phyloP scores from a whole-genome alignment of 345 rosid genomes.

The Citrus trifoliata region DNA sequence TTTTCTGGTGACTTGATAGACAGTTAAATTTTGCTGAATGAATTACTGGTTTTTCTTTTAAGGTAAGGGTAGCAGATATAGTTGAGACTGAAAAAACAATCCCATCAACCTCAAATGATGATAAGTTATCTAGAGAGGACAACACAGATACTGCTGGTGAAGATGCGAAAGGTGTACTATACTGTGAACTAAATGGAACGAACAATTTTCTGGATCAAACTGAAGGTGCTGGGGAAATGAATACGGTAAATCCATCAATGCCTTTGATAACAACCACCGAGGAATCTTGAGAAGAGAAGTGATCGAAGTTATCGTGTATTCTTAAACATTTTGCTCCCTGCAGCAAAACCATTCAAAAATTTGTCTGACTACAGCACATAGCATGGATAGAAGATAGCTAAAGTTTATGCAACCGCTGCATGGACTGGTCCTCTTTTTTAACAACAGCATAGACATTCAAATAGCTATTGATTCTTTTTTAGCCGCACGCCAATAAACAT shows the following conservation, averaged over 20 bases:
- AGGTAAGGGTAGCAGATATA: slow-evolving; percentile 42
- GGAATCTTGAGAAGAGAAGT: neutral
- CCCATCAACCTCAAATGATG: slow-evolving; percentile 17
- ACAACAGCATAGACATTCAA: neutral
- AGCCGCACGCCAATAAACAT: neutral
- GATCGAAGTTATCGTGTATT: neutral
- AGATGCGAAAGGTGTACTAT: slow-evolving; percentile 30
- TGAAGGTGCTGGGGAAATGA: slow-evolving; percentile 21
- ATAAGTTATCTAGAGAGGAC: slow-evolving; percentile 4
- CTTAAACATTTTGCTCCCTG: neutral
- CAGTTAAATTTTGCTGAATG: neutral
- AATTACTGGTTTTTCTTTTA: slow-evolving; percentile 1
- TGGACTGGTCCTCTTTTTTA: neutral
- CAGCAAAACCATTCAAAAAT: neutral
- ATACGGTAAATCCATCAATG: neutral
- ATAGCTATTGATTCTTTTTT: neutral
- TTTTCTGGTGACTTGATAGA: neutral
- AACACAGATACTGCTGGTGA: slow-evolving; percentile 23
- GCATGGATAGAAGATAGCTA: neutral
- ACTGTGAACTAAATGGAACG: slow-evolving; percentile 32
- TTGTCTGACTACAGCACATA: neutral
- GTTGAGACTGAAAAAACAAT: slow-evolving; percentile 9
- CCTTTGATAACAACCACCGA: neutral
- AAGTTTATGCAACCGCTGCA: neutral
- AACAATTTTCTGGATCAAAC: slow-evolving; percentile 33